Evolutionary conservation across 1,139 yeast genomes (phyloP), one percentile per base, ranked within the genome.

Genomic region (Barnettozyma hawaiiensis): DNA sequence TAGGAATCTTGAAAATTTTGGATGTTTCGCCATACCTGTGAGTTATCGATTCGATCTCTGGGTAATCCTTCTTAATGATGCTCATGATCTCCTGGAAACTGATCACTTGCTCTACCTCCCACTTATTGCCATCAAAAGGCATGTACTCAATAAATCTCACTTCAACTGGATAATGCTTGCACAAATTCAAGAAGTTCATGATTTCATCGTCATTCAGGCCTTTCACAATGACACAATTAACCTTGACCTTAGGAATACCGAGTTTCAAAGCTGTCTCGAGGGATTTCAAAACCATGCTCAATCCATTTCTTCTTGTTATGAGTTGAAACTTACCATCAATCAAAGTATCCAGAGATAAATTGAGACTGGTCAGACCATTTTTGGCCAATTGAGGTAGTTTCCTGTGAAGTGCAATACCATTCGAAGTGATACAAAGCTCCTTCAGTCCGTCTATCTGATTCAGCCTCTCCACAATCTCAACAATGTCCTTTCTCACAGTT

Each of bases 121-220:
- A 73, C 47, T 67, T 68, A 56, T 73, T 73, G 4, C 78, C 78
- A 45, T 63, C 73, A 51, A 73, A 73, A 4, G 78, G 78, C 78
- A 73, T 73, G 55, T 73, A 73, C 51, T 73, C 78, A 32, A 73
- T 73, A 51, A 73, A 73, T 39, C 78, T 61, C 26, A 73, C 69
- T 46, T 73, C 76, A 5, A 73, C 47, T 4, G 68, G 66, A 32
- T 58, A 52, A 34, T 62, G 57, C 38, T 55, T 53, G 5, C 75
- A 64, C 40, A 73, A 45, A 19, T 60, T 61, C 2, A 71, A 73
- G 55, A 73, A 73, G 45, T 70, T 66, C 20, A 63, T 46, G 6
- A 73, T 62, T 52, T 73, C 78, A 50, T 72, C 76, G 29, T 73
- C 78, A 45, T 73, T 73, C 40, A 69, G 48, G n/a, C 67, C 67